These are phyloP conservation scores for Seiridium cupressi DNA, from an alignment of 2,329 filamentous ascomycete genomes.

Conservation along the genomic window DNA sequence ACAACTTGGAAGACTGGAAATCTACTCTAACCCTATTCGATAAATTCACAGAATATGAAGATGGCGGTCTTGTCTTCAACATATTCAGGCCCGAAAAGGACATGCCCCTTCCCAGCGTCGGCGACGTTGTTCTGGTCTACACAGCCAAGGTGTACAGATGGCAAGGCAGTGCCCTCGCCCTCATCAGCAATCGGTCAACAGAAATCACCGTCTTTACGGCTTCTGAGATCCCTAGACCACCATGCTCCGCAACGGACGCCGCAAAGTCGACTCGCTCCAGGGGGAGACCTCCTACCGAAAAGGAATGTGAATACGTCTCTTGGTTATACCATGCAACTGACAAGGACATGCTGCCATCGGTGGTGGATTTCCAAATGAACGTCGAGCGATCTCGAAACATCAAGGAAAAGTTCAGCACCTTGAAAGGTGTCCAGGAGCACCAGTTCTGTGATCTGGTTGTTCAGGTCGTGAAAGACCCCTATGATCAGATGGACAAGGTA, in stretches of 20 bases:
- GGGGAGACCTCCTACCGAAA: conserved; percentile 16
- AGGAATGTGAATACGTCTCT: conserved; percentile 45
- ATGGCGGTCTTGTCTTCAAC: conserved; percentile 44
- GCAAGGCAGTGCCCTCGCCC: conserved; percentile 28
- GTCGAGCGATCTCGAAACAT: conserved; percentile 38
- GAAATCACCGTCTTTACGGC: conserved; percentile 43
- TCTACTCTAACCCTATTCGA: conserved; percentile 62
- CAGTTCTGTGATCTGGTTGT: conserved; percentile 69
- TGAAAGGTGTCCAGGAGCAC: conserved; percentile 59
- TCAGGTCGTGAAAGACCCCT: conserved; percentile 60
- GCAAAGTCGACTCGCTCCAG: conserved; percentile 17
- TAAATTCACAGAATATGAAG: conserved; percentile 45
- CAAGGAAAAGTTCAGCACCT: conserved; percentile 58
- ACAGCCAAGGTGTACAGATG: conserved; percentile 47
- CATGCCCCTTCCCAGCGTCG: conserved; percentile 46
- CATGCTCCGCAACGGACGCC: conserved; percentile 33
- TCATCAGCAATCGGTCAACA: conserved; percentile 43
- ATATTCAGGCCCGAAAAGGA: conserved; percentile 56
- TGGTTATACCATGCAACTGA: conserved; percentile 43
- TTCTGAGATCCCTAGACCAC: conserved; percentile 36
- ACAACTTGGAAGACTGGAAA: conserved; percentile 50
- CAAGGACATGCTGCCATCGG: conserved; percentile 40
- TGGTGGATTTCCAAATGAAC: conserved; percentile 39
- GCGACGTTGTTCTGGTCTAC: conserved; percentile 66
- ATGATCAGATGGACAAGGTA: conserved; percentile 40